Percentiles rank a stretch among this genome's conserved stretches.
Conservation (phyloP, 371 early-diverging fungal species). For the Haplosporangium sp. region DNA sequence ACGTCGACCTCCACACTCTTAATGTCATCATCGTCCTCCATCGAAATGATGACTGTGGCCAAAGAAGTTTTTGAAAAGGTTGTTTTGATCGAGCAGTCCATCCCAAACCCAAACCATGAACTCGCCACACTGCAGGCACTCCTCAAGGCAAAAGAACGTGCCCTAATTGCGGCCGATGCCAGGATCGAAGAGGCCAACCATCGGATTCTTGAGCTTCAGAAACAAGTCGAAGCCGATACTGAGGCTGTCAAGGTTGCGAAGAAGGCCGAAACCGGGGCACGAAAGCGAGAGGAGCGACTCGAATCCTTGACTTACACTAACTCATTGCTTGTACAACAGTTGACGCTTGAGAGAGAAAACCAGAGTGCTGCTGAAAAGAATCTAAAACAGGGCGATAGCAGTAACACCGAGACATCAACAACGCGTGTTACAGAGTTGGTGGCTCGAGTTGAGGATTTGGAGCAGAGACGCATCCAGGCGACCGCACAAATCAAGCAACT, state of each 20-base stretch:
- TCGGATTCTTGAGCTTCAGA: slow-evolving; percentile 19
- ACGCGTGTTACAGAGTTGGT: slow-evolving; percentile 3
- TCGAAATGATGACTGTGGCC: not conserved
- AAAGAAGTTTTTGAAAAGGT: not conserved
- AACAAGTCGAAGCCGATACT: slow-evolving; percentile 20
- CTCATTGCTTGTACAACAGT: slow-evolving; percentile 31
- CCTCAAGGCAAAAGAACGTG: slow-evolving; percentile 17
- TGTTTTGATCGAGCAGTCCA: not conserved
- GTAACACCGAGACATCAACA: not conserved
- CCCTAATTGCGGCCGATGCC: slow-evolving; percentile 5
- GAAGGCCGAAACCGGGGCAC: slow-evolving; percentile 11
- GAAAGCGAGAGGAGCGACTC: slow-evolving; percentile 22
- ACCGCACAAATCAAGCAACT: slow-evolving; percentile 2
- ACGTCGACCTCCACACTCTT: too few species aligned
- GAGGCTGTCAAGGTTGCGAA: slow-evolving; percentile 18
- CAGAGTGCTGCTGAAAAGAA: slow-evolving; percentile 10
- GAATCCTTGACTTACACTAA: slow-evolving; percentile 51
- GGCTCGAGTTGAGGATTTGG: slow-evolving; percentile 3
- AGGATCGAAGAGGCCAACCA: not conserved
- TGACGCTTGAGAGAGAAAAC: slow-evolving; percentile 37
- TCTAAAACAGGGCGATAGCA: not conserved
- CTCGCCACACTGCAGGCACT: slow-evolving; percentile 11
- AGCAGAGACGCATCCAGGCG: slow-evolving; percentile 8
- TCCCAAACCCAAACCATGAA: too few species aligned
- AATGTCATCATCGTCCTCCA: not conserved